Conservation (phyloP, 192 early-diverging fungal genomes). For the Coemansia sp. region DNA sequence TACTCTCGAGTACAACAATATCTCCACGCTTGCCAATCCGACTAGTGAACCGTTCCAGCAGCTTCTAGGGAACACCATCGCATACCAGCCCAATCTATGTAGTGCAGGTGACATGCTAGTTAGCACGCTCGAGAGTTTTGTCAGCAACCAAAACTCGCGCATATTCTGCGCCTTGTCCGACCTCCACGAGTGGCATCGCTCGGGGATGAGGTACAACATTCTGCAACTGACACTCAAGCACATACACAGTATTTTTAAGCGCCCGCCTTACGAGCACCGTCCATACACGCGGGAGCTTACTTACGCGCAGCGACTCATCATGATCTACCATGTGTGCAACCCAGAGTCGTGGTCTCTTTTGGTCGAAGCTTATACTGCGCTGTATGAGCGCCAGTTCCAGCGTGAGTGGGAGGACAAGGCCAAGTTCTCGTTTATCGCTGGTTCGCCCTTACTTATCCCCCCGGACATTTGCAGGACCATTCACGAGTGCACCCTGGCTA, state of each 20-base stretch:
- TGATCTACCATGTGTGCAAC: slow-evolving; percentile 30
- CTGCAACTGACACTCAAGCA: slow-evolving; percentile 33
- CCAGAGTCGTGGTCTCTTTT: slow-evolving; percentile 18
- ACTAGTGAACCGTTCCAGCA: slow-evolving; percentile 1
- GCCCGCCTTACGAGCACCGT: slow-evolving; percentile 25
- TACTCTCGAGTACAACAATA: slow-evolving; percentile 22
- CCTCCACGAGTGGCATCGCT: slow-evolving; percentile 24
- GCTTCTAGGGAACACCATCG: slow-evolving; percentile 10
- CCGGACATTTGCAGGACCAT: slow-evolving; percentile 17
- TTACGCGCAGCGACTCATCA: slow-evolving; percentile 31
- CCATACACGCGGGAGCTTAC: slow-evolving; percentile 36
- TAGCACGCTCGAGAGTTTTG: slow-evolving; percentile 32
- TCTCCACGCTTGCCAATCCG: slow-evolving; percentile 24
- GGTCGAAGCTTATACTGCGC: slow-evolving; percentile 17
- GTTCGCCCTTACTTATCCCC: slow-evolving; percentile 6
- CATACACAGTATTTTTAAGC: slow-evolving; percentile 41
- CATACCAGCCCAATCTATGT: slow-evolving; percentile 19
- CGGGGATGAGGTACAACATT: slow-evolving; percentile 13
- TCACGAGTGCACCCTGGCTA: slow-evolving; percentile 16
- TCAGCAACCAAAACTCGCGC: slow-evolving; percentile 46
- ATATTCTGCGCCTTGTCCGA: slow-evolving; percentile 31
- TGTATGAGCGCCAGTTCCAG: slow-evolving; percentile 11
- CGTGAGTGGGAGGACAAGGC: slow-evolving; percentile 19
- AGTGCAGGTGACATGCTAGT: neutral
- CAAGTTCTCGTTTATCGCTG: slow-evolving; percentile 20